phyloP scores from a whole-genome alignment of 768 basidiomycete species.

The Amanita thiersii region DNA sequence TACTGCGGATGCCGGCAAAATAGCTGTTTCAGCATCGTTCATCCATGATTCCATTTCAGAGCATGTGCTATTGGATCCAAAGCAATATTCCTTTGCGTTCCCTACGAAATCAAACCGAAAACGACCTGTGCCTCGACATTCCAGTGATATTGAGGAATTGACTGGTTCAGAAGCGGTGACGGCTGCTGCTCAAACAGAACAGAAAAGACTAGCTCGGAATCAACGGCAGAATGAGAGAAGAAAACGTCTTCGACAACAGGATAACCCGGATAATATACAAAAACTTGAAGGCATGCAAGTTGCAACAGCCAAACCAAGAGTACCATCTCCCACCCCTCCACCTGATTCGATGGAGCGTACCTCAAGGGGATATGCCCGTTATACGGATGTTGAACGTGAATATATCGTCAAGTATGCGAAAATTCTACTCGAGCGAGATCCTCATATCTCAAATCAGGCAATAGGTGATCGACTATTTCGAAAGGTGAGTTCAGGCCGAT shows the following conservation, averaged over 20 bases:
- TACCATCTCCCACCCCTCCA: slow-evolving; percentile 41
- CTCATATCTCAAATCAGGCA: slow-evolving; percentile 26
- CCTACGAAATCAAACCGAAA: slow-evolving; percentile 16
- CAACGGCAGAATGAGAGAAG: slow-evolving; percentile 10
- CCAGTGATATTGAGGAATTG: slow-evolving; percentile 7
- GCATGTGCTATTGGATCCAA: slow-evolving; percentile 33
- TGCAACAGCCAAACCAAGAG: not conserved
- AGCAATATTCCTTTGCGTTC: slow-evolving; percentile 33
- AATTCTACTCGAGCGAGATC: slow-evolving; percentile 40
- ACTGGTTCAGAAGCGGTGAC: slow-evolving; percentile 1
- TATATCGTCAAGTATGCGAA: slow-evolving; percentile 37
- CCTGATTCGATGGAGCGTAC: slow-evolving; percentile 19
- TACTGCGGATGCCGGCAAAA: slow-evolving; percentile 27
- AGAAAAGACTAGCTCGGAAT: slow-evolving; percentile 11
- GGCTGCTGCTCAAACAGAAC: slow-evolving; percentile 2
- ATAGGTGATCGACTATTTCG: slow-evolving; percentile 30
- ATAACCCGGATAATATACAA: not conserved
- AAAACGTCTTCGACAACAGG: slow-evolving; percentile 10
- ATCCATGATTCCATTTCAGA: slow-evolving; percentile 43
- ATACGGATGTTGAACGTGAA: slow-evolving; percentile 42
- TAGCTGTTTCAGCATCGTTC: slow-evolving; percentile 45
- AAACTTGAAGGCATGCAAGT: slow-evolving; percentile 1
- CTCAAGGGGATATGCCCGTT: slow-evolving; percentile 25
- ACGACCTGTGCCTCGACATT: slow-evolving; percentile 6
- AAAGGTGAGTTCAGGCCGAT: slow-evolving; percentile 34